Evolutionary conservation across 805 yeast genomes (phyloP).

Genomic region (Spathaspora boniae): DNA sequence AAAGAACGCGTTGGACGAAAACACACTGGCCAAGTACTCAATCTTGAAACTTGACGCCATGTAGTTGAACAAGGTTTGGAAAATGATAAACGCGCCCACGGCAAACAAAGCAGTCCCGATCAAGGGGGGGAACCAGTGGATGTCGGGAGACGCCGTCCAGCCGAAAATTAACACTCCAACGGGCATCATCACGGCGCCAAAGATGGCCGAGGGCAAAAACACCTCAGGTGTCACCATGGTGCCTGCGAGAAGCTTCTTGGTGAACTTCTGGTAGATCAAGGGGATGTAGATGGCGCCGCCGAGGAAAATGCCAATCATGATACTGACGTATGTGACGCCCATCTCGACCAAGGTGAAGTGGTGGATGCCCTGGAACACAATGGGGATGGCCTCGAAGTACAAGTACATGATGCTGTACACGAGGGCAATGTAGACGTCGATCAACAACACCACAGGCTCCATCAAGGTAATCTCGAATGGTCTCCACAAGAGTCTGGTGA

Average conservation of each 20-base stretch:
- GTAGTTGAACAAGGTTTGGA: constrained; percentile 50
- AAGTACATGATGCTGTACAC: constrained; percentile 52
- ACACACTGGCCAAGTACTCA: constrained; percentile 54
- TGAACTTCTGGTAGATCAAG: constrained; percentile 20
- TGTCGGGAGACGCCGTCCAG: constrained; percentile 39
- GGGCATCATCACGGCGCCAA: constrained; percentile 35
- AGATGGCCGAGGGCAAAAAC: constrained; percentile 35
- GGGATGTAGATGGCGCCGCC: constrained; percentile 32
- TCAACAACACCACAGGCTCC: constrained; percentile 58
- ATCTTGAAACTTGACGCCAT: constrained; percentile 41
- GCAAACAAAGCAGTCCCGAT: constrained; percentile 42
- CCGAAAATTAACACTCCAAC: constrained; percentile 44
- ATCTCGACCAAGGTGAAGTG: constrained; percentile 44
- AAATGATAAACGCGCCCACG: constrained; percentile 37
- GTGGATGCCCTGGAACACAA: constrained; percentile 45
- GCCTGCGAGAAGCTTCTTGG: constrained; percentile 18
- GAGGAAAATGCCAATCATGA: constrained; percentile 45
- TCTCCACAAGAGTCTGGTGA: constrained; percentile 39
- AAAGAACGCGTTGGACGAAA: constrained; percentile 51
- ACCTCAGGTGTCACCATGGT: constrained; percentile 35
- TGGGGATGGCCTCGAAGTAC: constrained; percentile 52
- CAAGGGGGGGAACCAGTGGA: constrained; percentile 49
- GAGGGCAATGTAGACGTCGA: constrained; percentile 50
- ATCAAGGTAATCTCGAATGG: constrained; percentile 46
- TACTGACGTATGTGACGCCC: constrained; percentile 47